Conservation (phyloP, 2,329 filamentous ascomycete genomes). For the Atkinsonella texensis region DNA sequence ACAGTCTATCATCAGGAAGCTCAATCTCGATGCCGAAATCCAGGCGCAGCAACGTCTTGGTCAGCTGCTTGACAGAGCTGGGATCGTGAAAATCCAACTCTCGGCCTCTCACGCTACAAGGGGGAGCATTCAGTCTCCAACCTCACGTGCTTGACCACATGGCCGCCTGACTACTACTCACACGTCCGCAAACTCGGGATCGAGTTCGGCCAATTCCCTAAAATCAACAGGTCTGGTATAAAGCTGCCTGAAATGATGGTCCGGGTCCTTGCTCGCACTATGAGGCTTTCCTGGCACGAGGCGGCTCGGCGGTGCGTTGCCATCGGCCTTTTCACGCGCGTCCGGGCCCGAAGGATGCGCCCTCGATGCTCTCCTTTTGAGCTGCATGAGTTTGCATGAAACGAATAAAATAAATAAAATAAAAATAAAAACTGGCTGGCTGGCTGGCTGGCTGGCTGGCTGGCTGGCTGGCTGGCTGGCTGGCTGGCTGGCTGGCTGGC, state of each 20-base stretch:
- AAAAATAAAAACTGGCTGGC: no score
- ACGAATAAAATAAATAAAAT: no score
- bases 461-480: no score
- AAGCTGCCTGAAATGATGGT: constrained; percentile 25
- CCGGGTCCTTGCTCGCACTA: constrained; percentile 3
- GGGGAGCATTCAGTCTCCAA: background rate
- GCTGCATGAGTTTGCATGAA: background rate
- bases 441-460: no score
- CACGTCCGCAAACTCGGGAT: constrained; percentile 30
- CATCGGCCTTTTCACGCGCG: background rate
- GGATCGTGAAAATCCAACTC: constrained; percentile 75
- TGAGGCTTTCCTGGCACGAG: background rate
- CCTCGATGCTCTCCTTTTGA: background rate
- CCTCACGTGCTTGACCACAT: no score
- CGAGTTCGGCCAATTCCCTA: constrained; percentile 25
- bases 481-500: no score
- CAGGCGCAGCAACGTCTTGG: constrained; percentile 60
- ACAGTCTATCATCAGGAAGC: constrained; percentile 68
- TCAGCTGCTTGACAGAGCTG: constrained; percentile 64
- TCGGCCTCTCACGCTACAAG: constrained; percentile 20
- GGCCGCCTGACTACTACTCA: no score
- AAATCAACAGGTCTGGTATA: constrained; percentile 32
- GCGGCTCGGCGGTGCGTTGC: background rate
- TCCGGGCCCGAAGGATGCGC: background rate
- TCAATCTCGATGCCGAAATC: constrained; percentile 64